Conservation (phyloP, 2,329 filamentous ascomycete species). For the Trichoderma guizhouense region DNA sequence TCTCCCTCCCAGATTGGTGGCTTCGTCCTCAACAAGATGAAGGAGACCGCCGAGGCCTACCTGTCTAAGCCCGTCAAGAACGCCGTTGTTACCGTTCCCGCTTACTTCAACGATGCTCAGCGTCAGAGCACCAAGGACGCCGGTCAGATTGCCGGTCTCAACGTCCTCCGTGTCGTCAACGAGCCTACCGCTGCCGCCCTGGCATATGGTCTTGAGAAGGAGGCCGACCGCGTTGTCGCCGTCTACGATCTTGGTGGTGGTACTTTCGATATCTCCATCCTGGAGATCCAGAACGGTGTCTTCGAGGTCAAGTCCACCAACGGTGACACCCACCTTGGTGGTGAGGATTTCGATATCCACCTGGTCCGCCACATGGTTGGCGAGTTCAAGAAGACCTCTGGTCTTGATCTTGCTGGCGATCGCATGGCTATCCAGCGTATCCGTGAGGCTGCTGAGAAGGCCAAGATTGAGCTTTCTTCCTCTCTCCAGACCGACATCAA, state of each 20-base stretch:
- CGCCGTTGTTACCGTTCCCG: slow-evolving; percentile 92
- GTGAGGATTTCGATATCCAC: slow-evolving; percentile 95
- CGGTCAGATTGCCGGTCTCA: slow-evolving; percentile 91
- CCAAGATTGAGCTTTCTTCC: slow-evolving; percentile 97
- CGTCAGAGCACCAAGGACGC: slow-evolving; percentile 98
- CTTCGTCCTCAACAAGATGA: slow-evolving; percentile 97
- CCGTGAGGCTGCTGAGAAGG: slow-evolving; percentile 97
- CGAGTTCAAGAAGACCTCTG: slow-evolving; percentile 95
- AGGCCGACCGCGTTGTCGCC: slow-evolving; percentile 81
- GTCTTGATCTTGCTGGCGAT: slow-evolving; percentile 84
- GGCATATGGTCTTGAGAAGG: slow-evolving; percentile 95
- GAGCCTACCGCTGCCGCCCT: slow-evolving; percentile 95
- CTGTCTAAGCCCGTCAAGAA: slow-evolving; percentile 90
- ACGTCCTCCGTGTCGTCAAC: slow-evolving; percentile 96
- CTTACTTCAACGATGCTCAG: slow-evolving; percentile 99
- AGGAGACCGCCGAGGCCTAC: slow-evolving; percentile 95
- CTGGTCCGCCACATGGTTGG: slow-evolving; percentile 90
- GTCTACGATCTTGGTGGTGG: slow-evolving; percentile 98
- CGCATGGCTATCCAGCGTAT: slow-evolving; percentile 99
- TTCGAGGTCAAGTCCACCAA: slow-evolving; percentile 99
- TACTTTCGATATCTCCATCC: slow-evolving; percentile 98
- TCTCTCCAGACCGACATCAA: slow-evolving; percentile 96
- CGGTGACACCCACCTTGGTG: slow-evolving; percentile 96
- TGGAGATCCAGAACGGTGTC: slow-evolving; percentile 95
- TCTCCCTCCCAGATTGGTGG: slow-evolving; percentile 98